phyloP scores from a whole-genome alignment of 331 rosid genomes.

The Quercus tomentella region DNA sequence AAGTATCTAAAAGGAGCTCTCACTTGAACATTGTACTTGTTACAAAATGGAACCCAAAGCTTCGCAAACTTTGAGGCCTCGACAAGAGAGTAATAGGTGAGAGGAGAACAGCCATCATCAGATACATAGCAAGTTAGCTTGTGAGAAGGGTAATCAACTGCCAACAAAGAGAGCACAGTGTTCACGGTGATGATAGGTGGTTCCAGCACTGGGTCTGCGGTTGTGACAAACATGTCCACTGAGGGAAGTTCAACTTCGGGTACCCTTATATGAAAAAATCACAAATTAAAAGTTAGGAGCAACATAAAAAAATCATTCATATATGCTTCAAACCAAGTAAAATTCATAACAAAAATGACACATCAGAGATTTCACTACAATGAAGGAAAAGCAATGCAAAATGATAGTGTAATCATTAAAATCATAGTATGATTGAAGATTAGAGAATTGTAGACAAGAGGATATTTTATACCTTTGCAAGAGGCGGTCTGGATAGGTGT shows the following conservation, averaged over 20 bases:
- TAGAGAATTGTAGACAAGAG: no score
- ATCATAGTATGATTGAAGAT: no score
- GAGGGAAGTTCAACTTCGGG: constrained; percentile 37
- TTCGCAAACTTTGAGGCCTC: constrained; percentile 58
- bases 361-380: no score
- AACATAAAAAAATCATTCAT: no score
- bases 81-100: constrained; percentile 46
- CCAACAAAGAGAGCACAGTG: constrained; percentile 65
- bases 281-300: no score
- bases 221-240: constrained; percentile 74
- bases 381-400: no score
- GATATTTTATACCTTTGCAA: constrained; percentile 29
- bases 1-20: constrained; percentile 73
- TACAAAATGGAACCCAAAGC: constrained; percentile 74
- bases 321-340: no score
- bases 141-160: constrained; percentile 62
- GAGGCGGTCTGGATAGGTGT: constrained; percentile 37
- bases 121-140: constrained; percentile 85
- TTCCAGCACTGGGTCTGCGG: constrained; percentile 64
- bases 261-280: constrained; percentile 21
- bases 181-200: constrained; percentile 69
- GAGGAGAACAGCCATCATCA: constrained; percentile 71
- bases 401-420: no score
- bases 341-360: no score
- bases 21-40: constrained; percentile 38